These are phyloP conservation scores for Ceratocystis alfenasii DNA, from an alignment of 2,329 filamentous ascomycete species.

Conservation along the genomic window DNA sequence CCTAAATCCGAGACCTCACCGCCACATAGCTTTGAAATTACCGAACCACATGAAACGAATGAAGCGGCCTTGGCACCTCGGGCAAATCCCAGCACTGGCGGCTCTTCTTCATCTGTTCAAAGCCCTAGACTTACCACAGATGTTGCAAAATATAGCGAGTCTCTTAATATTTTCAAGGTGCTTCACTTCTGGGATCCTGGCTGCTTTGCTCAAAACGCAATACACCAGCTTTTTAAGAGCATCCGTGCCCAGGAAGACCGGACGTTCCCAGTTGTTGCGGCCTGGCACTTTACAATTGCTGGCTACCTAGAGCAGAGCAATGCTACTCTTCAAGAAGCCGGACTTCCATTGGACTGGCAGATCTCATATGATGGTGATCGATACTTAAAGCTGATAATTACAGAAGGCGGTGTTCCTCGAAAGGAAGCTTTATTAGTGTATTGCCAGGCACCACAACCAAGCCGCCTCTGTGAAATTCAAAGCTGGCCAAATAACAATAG, in stretches of 20 bases:
- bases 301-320: constrained; percentile 6
- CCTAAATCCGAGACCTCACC: too few species aligned
- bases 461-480: background rate
- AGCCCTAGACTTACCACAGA: background rate
- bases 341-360: constrained; percentile 8
- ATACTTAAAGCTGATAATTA: background rate
- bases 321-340: background rate
- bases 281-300: background rate
- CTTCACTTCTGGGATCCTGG: constrained; percentile 4
- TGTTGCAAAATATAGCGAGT: background rate
- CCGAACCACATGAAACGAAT: too few species aligned
- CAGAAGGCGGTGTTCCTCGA: background rate
- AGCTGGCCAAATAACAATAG: background rate
- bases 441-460: background rate
- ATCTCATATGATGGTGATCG: background rate
- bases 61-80: too few species aligned
- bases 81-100: too few species aligned
- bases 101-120: background rate
- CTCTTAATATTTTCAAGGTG: background rate
- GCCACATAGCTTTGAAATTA: too few species aligned
- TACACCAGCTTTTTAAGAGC: constrained; percentile 7
- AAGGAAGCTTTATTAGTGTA: constrained; percentile 10
- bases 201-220: background rate
- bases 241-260: background rate
- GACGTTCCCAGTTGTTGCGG: background rate